phyloP scores from a whole-genome alignment of 805 yeast genomes.

The Candida insectalens region DNA sequence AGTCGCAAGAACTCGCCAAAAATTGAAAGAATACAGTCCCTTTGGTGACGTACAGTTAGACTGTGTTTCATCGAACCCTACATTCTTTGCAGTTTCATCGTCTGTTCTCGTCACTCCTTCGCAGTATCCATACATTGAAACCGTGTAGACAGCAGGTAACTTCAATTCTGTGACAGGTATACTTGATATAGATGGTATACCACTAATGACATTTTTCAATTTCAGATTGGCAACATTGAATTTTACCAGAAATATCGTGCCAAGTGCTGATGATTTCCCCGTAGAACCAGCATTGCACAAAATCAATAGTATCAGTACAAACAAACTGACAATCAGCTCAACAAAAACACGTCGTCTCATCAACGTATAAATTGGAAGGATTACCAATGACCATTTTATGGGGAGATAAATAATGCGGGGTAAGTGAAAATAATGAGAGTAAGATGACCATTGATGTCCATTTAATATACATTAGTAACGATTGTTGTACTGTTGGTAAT shows the following conservation, averaged over 20 bases:
- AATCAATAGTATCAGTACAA: conserved; percentile 36
- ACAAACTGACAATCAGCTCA: conserved; percentile 20
- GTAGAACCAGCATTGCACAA: conserved; percentile 47
- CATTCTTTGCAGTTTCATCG: conserved; percentile 6
- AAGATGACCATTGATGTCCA: too few species aligned
- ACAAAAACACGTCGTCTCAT: too few species aligned
- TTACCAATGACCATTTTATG: too few species aligned
- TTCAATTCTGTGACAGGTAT: too few species aligned
- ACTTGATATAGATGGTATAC: too few species aligned
- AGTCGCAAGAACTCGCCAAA: conserved; percentile 23
- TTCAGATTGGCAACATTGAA: conserved; percentile 29
- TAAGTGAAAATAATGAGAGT: too few species aligned
- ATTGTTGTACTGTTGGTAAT: too few species aligned
- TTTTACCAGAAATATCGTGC: conserved; percentile 37
- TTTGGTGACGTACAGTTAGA: conserved; percentile 40
- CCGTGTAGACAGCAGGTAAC: conserved; percentile 36
- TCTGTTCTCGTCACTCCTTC: conserved; percentile 24
- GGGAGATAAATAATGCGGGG: too few species aligned
- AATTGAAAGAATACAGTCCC: conserved; percentile 48
- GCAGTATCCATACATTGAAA: conserved; percentile 64
- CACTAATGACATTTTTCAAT: too few species aligned
- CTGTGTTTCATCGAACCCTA: conserved; percentile 16
- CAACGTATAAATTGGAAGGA: too few species aligned
- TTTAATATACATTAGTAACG: too few species aligned
- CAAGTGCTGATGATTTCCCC: conserved; percentile 29